Evolutionary conservation across 2,329 filamentous ascomycete genomes (phyloP).

Genomic region (Aspergillus jensenii): DNA sequence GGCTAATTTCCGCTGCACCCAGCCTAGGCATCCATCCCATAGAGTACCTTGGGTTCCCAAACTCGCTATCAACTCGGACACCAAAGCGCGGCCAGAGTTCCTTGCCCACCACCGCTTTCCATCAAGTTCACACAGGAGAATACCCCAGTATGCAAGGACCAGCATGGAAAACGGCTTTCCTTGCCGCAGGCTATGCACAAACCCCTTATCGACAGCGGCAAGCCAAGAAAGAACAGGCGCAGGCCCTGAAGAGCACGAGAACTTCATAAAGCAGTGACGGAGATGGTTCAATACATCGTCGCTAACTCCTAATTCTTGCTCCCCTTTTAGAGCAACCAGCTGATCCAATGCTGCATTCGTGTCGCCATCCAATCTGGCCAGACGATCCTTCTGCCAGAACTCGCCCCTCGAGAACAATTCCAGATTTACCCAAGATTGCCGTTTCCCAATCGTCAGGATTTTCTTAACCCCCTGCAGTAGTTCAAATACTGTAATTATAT

Average conservation of each 20-base stretch:
- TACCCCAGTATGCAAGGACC: conserved; percentile 28
- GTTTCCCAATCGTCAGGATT: conserved; percentile 21
- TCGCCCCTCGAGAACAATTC: conserved; percentile 49
- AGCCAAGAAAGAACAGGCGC: conserved; percentile 28
- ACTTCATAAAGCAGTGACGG: conserved; percentile 27
- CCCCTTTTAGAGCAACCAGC: conserved; percentile 1
- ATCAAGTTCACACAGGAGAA: conserved; percentile 23
- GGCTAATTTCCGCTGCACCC: no score
- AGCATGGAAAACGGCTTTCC: conserved; percentile 23
- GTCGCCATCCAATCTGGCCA: conserved; percentile 15
- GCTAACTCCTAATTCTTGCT: conserved; percentile 6
- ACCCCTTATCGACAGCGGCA: conserved; percentile 21
- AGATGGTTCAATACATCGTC: conserved; percentile 22
- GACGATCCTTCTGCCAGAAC: conserved; percentile 49
- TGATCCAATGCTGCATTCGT: conserved; percentile 20
- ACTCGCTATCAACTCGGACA: not conserved
- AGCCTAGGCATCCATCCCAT: no score
- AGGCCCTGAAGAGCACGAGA: conserved; percentile 19
- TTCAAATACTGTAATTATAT: conserved; percentile 27
- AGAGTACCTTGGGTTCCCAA: no score
- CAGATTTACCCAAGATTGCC: conserved; percentile 43
- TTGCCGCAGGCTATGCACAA: conserved; percentile 19
- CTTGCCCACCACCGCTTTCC: conserved; percentile 28
- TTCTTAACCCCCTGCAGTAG: conserved; percentile 30
- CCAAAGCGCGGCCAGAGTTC: conserved; percentile 21